Evolutionary conservation across 352 stramenopile species (phyloP), one percentile per base, ranked within the genome.

Genomic region (Phytophthora idaei): DNA sequence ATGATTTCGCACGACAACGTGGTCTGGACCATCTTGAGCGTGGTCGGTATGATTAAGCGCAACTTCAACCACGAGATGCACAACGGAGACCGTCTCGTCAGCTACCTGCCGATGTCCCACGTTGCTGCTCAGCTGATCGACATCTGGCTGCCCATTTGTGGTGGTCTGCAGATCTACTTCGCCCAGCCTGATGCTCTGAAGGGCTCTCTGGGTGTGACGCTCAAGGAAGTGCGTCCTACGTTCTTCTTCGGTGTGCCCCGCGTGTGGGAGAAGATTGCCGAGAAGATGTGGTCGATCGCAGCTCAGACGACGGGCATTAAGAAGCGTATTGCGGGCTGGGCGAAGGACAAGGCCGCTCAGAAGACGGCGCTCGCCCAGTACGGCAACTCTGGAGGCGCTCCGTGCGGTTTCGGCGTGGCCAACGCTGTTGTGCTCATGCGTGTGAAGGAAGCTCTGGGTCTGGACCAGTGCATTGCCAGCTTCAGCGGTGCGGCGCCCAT

Each of bases 1-100:
- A 98, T 98, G 95, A 94, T 99, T 61, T 97, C 89, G 48, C 92
- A 99, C 80, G 94, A 98, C 77, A 98, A 98, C 73, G 77, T 98
- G 11, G 85, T 85, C 5, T 97, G 87, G 88, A 97, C 87, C 21
- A 87, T 92, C 50, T 56, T 71, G 39, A 84, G 74, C 48, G 82
- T 95, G 57, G 57, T 89, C 3, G 64, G 53, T 32, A 86, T 89
- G 76, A 73, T 94, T 44, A 78, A 90, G 60, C 72, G 68, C 41
- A 81, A 86, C 60, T 85, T 86, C 53, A 75, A 76, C 51, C 46
- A 85, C 46, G 21, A 87, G 25, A 81, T 95, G 58, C 55, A 72
- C 71, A 90, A 89, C 65, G 61, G 61, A 5, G 80, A 97, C 59
- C 83, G 87, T 28, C 69, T 96, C 12, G 81, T 98, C 34, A 94